Base-by-base conservation (phyloP, 2,329 filamentous ascomycete genomes). In the Sclerotiophoma versabilis region DNA sequence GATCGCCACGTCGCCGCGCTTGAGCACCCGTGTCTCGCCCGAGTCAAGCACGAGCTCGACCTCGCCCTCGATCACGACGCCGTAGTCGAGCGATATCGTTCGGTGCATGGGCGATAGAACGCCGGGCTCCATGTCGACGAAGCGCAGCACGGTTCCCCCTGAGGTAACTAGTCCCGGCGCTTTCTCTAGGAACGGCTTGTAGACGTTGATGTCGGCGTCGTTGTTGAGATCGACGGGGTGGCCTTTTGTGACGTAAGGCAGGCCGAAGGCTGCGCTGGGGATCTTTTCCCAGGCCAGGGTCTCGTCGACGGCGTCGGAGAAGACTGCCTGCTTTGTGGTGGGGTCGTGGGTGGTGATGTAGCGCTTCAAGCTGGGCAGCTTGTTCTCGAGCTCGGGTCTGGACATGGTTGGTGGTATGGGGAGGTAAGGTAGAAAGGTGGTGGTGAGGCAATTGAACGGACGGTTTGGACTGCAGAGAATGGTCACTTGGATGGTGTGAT, bases 101-200 rank as follows among this genome's bases (percentile, higher is more conserved):
- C 75, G 67, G 48, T 77, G 75, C 75, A 77, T 76, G 3, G 73
- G 64, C 10, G 68, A 72, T 1, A 62, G 26, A 5, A 41, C 47
- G 2, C 65, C 67, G 1, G 74, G 75, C 11, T 49, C 49, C 29
- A 72, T 63, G 37, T 77, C 74, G 9, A 75, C 72, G 44, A 70
- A 66, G 15, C 77, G 73, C 27, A 80, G 65, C 1, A 80, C 77
- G 3, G 80, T 79, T 11, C 80, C 80, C 10, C 70, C 70, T 1
- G 76, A 74, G 15, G 80, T 70, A 6, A 78, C 76, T 5, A 85
- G 72, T 0, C 82, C 83, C 0, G 83, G 80, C 0, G 79, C 75
- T 17, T 72, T 65, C 6, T 70, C 54, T 10, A 83, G 72, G 57
- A 78, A 78, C 29, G 65, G 60, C 37, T 76, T 69, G 71, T 84